Percentiles rank a stretch among this genome's conserved stretches.
Evolutionary conservation across 768 basidiomycete species (phyloP).

Genomic region (Chalciporus pseudorubinellus): DNA sequence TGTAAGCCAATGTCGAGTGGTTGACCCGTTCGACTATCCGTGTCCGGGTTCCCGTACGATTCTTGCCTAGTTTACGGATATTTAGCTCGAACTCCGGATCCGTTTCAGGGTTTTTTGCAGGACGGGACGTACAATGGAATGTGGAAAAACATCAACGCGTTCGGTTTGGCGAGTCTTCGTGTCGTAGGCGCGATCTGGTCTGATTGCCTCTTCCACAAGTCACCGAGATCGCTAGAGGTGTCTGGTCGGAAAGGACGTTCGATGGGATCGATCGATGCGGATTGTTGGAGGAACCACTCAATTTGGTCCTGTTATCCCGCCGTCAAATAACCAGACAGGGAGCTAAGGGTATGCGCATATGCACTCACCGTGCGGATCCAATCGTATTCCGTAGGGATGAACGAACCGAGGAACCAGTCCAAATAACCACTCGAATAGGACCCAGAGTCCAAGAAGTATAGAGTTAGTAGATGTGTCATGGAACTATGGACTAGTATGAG

Average conservation of each 20-base stretch:
- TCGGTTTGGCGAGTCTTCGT: slow-evolving; percentile 79
- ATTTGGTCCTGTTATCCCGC: slow-evolving; percentile 55
- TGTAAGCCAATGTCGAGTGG: slow-evolving; percentile 68
- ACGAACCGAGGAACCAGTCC: slow-evolving; percentile 60
- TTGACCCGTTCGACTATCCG: slow-evolving; percentile 54
- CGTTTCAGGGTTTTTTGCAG: no score
- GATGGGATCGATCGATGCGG: slow-evolving; percentile 69
- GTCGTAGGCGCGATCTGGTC: slow-evolving; percentile 57
- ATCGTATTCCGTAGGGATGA: slow-evolving; percentile 76
- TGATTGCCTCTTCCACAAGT: slow-evolving; percentile 60
- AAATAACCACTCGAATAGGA: slow-evolving; percentile 61
- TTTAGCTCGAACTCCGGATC: no score
- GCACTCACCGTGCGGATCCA: slow-evolving; percentile 67
- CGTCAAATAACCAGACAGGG: neutral
- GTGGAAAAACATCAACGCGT: slow-evolving; percentile 97
- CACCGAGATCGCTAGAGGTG: slow-evolving; percentile 63
- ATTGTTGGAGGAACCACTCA: slow-evolving; percentile 87
- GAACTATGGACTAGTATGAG: slow-evolving; percentile 49
- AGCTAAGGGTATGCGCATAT: neutral
- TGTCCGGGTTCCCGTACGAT: slow-evolving; percentile 69
- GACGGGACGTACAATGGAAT: slow-evolving; percentile 89
- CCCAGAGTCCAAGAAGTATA: slow-evolving; percentile 92
- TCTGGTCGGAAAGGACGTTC: slow-evolving; percentile 84
- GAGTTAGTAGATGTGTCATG: slow-evolving; percentile 80
- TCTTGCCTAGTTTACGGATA: slow-evolving; percentile 59